Percentiles rank a stretch among this genome's conserved stretches.
phyloP scores from a whole-genome alignment of 2,329 filamentous ascomycete genomes.

The Aquanectria penicillioides region DNA sequence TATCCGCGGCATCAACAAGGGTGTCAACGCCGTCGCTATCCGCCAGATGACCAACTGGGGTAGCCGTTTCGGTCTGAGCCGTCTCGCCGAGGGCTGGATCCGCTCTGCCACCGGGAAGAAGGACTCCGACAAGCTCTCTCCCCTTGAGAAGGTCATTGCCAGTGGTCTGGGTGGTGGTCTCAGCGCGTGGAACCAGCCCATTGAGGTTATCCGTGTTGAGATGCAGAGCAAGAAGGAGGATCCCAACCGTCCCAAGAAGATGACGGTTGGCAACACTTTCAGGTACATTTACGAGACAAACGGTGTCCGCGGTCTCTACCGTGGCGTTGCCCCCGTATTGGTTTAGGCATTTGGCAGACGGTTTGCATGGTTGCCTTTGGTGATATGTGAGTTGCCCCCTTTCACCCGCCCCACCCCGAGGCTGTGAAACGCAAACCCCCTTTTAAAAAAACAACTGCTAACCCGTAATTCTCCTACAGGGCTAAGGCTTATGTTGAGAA shows the following conservation, averaged over 20 bases:
- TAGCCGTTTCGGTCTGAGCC: constrained; percentile 91
- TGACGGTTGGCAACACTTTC: constrained; percentile 90
- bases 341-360: constrained; percentile 97
- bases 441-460: constrained; percentile 8
- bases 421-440: neutral
- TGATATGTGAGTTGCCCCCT: constrained; percentile 79
- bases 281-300: constrained; percentile 91
- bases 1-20: constrained; percentile 95
- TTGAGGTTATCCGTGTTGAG: constrained; percentile 99
- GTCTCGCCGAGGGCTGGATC: constrained; percentile 91
- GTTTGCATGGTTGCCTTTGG: constrained; percentile 99
- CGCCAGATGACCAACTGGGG: constrained; percentile 99
- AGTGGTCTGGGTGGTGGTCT: constrained; percentile 91
- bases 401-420: neutral
- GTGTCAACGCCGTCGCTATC: constrained; percentile 98
- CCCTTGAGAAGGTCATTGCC: constrained; percentile 88
- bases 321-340: constrained; percentile 95
- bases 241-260: constrained; percentile 97
- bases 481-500: constrained; percentile 75
- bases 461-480: constrained; percentile 52
- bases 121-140: constrained; percentile 78
- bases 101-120: constrained; percentile 82
- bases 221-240: constrained; percentile 99
- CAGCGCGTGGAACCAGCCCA: constrained; percentile 98
- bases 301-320: constrained; percentile 92